Base-by-base conservation (phyloP, 768 basidiomycete genomes). In the Tulasnella sp. region DNA sequence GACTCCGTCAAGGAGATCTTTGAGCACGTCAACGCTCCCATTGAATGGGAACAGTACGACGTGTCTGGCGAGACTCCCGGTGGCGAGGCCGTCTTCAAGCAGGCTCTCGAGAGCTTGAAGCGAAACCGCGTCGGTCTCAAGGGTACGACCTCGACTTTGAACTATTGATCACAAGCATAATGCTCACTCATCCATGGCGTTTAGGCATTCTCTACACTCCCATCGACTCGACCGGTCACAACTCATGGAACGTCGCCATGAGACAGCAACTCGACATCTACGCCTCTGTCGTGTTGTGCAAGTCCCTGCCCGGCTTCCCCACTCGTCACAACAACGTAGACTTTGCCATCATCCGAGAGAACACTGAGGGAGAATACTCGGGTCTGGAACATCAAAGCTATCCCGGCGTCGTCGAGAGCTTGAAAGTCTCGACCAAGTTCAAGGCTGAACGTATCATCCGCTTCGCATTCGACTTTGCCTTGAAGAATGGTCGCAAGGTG, bases 191-290 rank as follows among this genome's bases (percentile, higher is more conserved):
- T 44, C 21, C 27, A 27, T 71, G 5, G 21, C 21, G 24, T 4
- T 52, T 80, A 99, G 97, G 98, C 83, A 99, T 99, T 83, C 93
- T 99, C 82, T 98, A 97, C 88, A 99, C 98, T 68, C 97, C 97
- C 82, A 95, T 97, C 83, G 98, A 97, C 76, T 93, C 94, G 86
- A 92, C 92, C 27, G 97, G 96, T 3, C 98, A 99, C 86, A 96
- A 97, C 82, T 99, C 98, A 80, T 99, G 98, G 98, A 99, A 99
- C 85, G 98, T 99, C 80, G 98, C 98, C 81, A 99, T 99, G 96
- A 94, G 98, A 82, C 97, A 99, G 85, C 94, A 97, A 85, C 93
- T 99, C 81, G 98, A 99, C 86, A 99, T 99, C 83, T 99, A 98
- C 86, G 98, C 98, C 34, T 98, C 97, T 14, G 94, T 99, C 83